A percentile compares a stretch with the other conserved stretches of the same genome.
Evolutionary conservation across 2,329 filamentous ascomycete species (phyloP).

Genomic region (Plectosphaerella plurivora): DNA sequence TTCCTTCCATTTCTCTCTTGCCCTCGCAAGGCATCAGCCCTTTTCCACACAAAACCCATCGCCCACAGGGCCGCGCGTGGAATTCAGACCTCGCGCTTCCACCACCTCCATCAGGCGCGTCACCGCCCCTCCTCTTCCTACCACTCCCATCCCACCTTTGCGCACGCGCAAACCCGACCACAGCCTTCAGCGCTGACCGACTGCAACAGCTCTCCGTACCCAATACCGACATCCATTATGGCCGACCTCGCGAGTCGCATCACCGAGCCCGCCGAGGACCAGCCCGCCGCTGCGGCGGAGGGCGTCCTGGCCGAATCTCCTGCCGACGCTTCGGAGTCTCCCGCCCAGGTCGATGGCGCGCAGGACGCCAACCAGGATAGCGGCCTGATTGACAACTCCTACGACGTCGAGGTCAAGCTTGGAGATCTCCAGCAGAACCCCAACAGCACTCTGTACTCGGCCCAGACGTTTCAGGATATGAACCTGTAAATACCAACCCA

Average conservation of each 20-base stretch:
- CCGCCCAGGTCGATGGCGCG: slow-evolving; percentile 28
- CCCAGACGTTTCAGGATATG: slow-evolving; percentile 78
- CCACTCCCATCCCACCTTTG: no score
- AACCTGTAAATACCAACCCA: slow-evolving; percentile 60
- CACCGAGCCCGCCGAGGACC: slow-evolving; percentile 24
- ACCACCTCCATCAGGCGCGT: no score
- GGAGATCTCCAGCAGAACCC: slow-evolving; percentile 84
- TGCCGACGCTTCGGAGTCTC: slow-evolving; percentile 14
- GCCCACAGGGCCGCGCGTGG: slow-evolving; percentile 4
- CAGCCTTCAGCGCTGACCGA: no score
- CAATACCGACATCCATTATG: slow-evolving; percentile 25
- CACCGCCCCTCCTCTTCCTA: no score
- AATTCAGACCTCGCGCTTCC: no score
- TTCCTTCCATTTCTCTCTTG: not conserved
- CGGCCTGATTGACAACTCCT: slow-evolving; percentile 65
- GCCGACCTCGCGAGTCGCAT: slow-evolving; percentile 48
- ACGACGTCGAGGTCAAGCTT: slow-evolving; percentile 88
- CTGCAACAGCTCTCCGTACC: slow-evolving; percentile 8
- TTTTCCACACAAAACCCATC: not conserved
- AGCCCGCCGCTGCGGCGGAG: slow-evolving; percentile 10
- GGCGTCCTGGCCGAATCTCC: slow-evolving; percentile 10
- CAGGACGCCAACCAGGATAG: slow-evolving; percentile 24
- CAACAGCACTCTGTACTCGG: slow-evolving; percentile 82
- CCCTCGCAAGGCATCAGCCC: not conserved
- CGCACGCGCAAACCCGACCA: no score